phyloP scores from a whole-genome alignment of 148 eudicot species.

The Cornus suecica region DNA sequence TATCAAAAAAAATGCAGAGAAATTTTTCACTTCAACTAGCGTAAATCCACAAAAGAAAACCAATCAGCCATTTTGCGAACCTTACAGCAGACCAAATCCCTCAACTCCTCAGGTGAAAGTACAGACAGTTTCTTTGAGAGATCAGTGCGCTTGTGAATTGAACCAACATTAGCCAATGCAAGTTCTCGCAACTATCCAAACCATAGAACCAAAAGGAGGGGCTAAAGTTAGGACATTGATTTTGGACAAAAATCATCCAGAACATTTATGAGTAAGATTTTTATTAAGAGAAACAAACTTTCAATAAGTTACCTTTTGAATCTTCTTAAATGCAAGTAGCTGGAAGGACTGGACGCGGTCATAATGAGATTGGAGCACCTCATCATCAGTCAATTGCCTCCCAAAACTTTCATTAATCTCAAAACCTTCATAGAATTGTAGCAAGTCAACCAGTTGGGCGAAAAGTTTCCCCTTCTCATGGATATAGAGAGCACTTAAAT shows the following conservation, averaged over 20 bases:
- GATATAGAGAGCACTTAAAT: conserved; percentile 78
- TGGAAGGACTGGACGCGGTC: conserved; percentile 90
- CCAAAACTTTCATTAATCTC: conserved; percentile 88
- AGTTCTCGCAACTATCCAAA: conserved; percentile 70
- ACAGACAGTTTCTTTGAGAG: conserved; percentile 80
- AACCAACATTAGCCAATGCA: conserved; percentile 84
- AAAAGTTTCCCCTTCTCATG: conserved; percentile 90
- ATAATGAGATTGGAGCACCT: conserved; percentile 92
- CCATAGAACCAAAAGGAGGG: not conserved
- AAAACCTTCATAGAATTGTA: conserved; percentile 90
- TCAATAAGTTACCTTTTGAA: conserved; percentile 59
- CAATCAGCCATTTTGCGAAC: conserved; percentile 31
- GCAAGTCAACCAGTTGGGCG: conserved; percentile 92
- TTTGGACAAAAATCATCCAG: not conserved
- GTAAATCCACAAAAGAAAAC: not conserved
- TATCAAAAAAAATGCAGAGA: not conserved
- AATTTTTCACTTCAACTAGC: not conserved
- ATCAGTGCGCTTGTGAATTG: conserved; percentile 82
- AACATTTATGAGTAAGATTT: not conserved
- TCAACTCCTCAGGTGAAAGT: conserved; percentile 72
- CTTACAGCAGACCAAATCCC: conserved; percentile 85
- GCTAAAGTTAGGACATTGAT: not conserved
- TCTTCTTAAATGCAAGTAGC: conserved; percentile 77
- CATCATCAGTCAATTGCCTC: conserved; percentile 90
- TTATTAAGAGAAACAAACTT: not conserved